Percentiles rank a stretch among this genome's conserved stretches.
Evolutionary conservation across 306 rosid species (phyloP).

Genomic region (Abrus pulchellus): DNA sequence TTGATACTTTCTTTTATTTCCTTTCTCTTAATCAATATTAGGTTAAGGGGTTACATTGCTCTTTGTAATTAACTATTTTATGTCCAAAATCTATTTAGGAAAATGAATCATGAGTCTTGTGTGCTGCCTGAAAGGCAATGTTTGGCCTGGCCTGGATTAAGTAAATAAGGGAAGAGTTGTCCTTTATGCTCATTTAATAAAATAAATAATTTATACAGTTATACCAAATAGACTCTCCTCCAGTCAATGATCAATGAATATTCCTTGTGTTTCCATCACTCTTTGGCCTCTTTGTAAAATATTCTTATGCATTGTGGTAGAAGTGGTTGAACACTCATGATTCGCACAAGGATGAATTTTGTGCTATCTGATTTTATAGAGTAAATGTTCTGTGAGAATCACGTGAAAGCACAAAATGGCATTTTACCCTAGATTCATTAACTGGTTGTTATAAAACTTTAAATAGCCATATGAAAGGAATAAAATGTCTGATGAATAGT

Average conservation of each 20-base stretch:
- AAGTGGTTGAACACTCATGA: constrained; percentile 6
- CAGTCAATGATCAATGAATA: background rate
- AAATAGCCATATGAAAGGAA: constrained; percentile 22
- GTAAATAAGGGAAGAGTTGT: background rate
- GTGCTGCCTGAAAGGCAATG: constrained; percentile 13
- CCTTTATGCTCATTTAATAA: constrained; percentile 25
- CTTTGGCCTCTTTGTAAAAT: background rate
- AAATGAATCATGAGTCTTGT: background rate
- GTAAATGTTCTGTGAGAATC: constrained; percentile 6
- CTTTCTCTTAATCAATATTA: background rate
- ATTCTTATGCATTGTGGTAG: constrained; percentile 30
- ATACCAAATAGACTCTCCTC: background rate
- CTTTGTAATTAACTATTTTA: background rate
- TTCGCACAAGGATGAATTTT: constrained; percentile 7
- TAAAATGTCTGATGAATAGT: constrained; percentile 1
- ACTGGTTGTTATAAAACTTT: constrained; percentile 16
- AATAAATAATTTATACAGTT: background rate
- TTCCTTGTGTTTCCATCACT: background rate
- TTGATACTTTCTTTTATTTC: background rate
- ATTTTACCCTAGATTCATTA: constrained; percentile 16
- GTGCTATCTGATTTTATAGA: constrained; percentile 11
- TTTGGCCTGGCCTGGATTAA: constrained; percentile 11
- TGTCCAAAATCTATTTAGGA: background rate
- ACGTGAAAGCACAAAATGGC: constrained; percentile 23
- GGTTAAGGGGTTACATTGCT: constrained; percentile 1